Evolutionary conservation across 306 rosid species (phyloP).

Genomic region (Aeschynomene evenia): DNA sequence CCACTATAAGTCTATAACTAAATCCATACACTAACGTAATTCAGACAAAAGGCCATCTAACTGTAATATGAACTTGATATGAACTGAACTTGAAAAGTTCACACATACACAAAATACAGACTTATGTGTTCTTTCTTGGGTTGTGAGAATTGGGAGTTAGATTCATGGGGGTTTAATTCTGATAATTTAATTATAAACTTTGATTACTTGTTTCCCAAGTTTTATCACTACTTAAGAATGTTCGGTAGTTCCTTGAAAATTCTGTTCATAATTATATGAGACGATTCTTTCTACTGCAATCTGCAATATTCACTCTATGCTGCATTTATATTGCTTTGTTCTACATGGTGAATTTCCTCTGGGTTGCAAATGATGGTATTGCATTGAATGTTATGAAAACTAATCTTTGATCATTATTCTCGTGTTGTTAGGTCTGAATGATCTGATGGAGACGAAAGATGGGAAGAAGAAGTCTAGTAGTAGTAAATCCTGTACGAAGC

Average conservation of each 20-base stretch:
- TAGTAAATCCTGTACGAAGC: conserved; percentile 86
- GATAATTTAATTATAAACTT: background rate
- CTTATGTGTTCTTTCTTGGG: conserved; percentile 15
- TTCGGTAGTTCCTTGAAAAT: background rate
- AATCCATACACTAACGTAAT: conserved; percentile 25
- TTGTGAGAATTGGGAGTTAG: background rate
- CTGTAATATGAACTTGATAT: conserved; percentile 31
- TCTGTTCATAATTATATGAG: background rate
- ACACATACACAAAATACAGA: conserved; percentile 26
- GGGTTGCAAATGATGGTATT: background rate
- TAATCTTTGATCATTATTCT: too few relatives aligned
- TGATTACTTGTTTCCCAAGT: background rate
- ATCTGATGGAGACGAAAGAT: conserved; percentile 91
- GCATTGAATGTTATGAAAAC: background rate
- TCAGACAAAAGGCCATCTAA: conserved; percentile 31
- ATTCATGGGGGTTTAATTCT: too few relatives aligned
- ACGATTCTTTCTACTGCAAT: background rate
- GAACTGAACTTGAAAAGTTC: conserved; percentile 31
- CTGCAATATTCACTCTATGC: background rate
- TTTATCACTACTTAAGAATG: background rate
- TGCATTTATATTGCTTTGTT: background rate
- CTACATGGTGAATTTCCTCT: background rate
- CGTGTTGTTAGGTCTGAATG: conserved; percentile 76
- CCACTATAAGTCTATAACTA: background rate
- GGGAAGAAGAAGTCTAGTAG: conserved; percentile 90